Evolutionary conservation across 2,329 filamentous ascomycete species (phyloP).

Genomic region (Colletotrichum sojae): DNA sequence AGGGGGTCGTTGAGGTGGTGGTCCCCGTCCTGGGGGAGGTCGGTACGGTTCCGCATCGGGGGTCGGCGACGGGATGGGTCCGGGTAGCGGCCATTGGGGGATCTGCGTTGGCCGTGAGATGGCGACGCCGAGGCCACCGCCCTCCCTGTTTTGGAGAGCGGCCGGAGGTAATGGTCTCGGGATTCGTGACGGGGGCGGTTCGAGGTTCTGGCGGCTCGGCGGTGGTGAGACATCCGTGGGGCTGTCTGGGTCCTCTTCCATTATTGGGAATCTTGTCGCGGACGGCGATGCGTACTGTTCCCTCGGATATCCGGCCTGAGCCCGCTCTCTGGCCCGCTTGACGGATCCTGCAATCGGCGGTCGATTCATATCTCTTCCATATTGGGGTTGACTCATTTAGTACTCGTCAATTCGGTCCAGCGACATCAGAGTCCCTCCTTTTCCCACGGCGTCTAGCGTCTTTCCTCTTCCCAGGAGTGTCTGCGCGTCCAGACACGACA

Average conservation of each 20-base stretch:
- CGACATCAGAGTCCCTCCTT: constrained; percentile 45
- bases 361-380: constrained; percentile 69
- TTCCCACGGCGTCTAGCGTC: constrained; percentile 31
- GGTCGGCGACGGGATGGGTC: constrained; percentile 53
- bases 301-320: constrained; percentile 56
- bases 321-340: constrained; percentile 68
- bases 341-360: constrained; percentile 63
- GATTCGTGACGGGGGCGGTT: constrained; percentile 44
- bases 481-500: constrained; percentile 35
- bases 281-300: constrained; percentile 43
- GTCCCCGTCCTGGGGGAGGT: constrained; percentile 64
- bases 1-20: constrained; percentile 71
- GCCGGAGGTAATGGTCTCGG: constrained; percentile 51
- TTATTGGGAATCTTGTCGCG: constrained; percentile 47
- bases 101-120: constrained; percentile 69
- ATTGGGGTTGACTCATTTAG: constrained; percentile 70
- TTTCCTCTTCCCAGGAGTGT: constrained; percentile 40
- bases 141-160: constrained; percentile 53
- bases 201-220: constrained; percentile 48
- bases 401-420: constrained; percentile 44
- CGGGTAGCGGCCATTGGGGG: constrained; percentile 69
- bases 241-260: constrained; percentile 35
- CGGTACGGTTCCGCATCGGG: constrained; percentile 60
- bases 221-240: constrained; percentile 37
- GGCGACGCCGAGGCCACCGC: constrained; percentile 56